Percentiles rank a stretch among this genome's conserved stretches.
Evolutionary conservation across 2,329 filamentous ascomycete species (phyloP).

Genomic region (Fusarium coicis): DNA sequence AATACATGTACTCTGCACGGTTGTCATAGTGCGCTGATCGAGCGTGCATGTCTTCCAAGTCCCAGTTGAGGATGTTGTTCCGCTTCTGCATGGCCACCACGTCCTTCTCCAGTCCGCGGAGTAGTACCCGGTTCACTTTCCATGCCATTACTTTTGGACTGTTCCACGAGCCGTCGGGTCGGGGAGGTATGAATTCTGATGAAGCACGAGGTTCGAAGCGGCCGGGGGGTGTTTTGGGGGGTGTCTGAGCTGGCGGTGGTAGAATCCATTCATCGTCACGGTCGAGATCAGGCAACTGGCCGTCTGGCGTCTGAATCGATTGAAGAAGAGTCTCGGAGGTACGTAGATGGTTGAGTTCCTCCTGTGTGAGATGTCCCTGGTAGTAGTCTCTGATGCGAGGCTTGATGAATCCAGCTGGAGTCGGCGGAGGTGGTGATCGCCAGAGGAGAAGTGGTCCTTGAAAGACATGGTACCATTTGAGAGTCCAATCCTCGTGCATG

Average conservation of each 20-base stretch:
- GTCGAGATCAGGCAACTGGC: conserved; percentile 39
- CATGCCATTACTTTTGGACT: conserved; percentile 54
- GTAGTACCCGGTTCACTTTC: conserved; percentile 53
- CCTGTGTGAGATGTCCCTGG: conserved; percentile 58
- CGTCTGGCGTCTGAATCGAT: conserved; percentile 47
- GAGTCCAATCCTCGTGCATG: conserved; percentile 61
- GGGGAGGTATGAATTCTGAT: conserved; percentile 45
- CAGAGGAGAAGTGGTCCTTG: conserved; percentile 59
- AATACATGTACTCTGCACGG: conserved; percentile 69
- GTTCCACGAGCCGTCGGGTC: conserved; percentile 54
- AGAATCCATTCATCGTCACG: conserved; percentile 49
- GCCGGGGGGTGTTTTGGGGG: conserved; percentile 21
- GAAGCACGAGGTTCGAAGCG: conserved; percentile 11
- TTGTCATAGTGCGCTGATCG: conserved; percentile 70
- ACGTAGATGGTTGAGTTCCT: conserved; percentile 55
- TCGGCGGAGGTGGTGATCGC: conserved; percentile 50
- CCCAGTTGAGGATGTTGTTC: conserved; percentile 60
- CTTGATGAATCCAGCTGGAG: conserved; percentile 54
- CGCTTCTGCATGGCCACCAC: conserved; percentile 59
- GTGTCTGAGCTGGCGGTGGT: conserved; percentile 45
- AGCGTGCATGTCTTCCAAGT: conserved; percentile 63
- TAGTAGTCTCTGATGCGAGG: conserved; percentile 61
- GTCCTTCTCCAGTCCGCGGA: conserved; percentile 61
- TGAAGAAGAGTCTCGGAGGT: conserved; percentile 49
- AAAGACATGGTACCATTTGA: conserved; percentile 60